Evolutionary conservation across 257 asterid species (phyloP).

Genomic region (Przewalskia tangutica): DNA sequence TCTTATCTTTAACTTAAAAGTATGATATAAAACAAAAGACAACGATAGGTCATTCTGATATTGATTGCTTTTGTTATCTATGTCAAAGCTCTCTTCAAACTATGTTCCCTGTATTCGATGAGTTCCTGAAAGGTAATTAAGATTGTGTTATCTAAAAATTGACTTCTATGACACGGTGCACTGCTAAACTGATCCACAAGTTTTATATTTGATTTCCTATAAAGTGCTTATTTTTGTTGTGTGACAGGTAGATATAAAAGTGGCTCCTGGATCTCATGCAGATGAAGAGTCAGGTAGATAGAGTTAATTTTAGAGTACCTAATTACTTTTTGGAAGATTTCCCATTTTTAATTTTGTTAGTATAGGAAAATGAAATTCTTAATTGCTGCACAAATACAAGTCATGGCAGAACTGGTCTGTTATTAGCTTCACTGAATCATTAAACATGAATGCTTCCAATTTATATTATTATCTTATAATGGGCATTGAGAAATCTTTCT

Average conservation of each 20-base stretch:
- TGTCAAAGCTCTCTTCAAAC: background rate
- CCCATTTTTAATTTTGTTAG: background rate
- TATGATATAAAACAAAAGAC: background rate
- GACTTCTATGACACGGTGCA: background rate
- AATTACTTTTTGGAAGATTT: background rate
- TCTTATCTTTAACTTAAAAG: background rate
- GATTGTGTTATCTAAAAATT: background rate
- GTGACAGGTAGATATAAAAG: slow-evolving; percentile 82
- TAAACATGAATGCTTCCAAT: background rate
- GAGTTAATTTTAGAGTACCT: background rate
- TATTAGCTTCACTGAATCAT: background rate
- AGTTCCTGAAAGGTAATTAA: background rate
- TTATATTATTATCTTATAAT: background rate
- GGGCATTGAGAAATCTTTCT: background rate
- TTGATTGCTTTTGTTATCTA: background rate
- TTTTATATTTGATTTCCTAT: background rate
- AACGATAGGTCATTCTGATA: background rate
- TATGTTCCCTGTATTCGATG: background rate
- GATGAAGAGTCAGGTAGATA: slow-evolving; percentile 78
- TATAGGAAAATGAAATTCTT: background rate
- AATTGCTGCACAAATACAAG: background rate
- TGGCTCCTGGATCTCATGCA: slow-evolving; percentile 96
- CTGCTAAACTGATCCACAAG: background rate
- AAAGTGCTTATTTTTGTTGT: slow-evolving; percentile 4
- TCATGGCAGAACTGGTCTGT: background rate